These are phyloP conservation scores for Yarrowia sp. DNA, from an alignment of 805 yeast genomes.

Conservation along the genomic window DNA sequence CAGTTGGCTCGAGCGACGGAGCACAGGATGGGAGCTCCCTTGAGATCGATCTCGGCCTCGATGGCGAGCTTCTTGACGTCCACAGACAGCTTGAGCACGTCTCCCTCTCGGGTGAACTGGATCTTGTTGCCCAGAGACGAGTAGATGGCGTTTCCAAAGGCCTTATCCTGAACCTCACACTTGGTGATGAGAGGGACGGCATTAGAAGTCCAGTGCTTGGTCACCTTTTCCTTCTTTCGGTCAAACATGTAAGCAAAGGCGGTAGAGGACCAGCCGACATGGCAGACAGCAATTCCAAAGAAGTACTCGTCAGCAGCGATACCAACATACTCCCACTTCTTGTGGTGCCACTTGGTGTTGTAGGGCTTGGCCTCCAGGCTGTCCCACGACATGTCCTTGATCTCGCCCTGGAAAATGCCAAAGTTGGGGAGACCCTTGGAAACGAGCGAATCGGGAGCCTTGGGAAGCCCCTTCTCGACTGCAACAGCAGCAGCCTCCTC, in stretches of 20 bases:
- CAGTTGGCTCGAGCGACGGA: constrained; percentile 34
- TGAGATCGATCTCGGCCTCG: constrained; percentile 23
- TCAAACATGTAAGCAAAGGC: constrained; percentile 38
- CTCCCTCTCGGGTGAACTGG: constrained; percentile 15
- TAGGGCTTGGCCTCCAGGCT: constrained; percentile 34
- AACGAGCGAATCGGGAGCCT: constrained; percentile 26
- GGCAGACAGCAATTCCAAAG: constrained; percentile 25
- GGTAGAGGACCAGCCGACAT: constrained; percentile 36
- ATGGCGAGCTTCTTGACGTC: constrained; percentile 35
- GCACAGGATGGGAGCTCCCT: constrained; percentile 27
- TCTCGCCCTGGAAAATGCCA: constrained; percentile 26
- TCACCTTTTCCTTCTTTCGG: constrained; percentile 21
- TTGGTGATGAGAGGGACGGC: constrained; percentile 30
- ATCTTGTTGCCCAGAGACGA: constrained; percentile 23
- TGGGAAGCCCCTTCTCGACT: constrained; percentile 14
- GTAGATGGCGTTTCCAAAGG: constrained; percentile 23
- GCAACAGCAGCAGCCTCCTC: constrained; percentile 29
- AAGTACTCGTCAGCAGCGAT: constrained; percentile 21
- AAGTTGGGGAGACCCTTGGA: constrained; percentile 38
- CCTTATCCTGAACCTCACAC: constrained; percentile 16
- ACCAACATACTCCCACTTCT: constrained; percentile 33
- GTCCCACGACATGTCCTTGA: constrained; percentile 28
- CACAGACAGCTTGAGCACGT: constrained; percentile 9
- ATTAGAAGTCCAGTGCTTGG: constrained; percentile 17
- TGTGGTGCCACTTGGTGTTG: constrained; percentile 36